These are phyloP conservation scores for Cyclostephanos tholiformis DNA, from an alignment of 108 stramenopile species.

Conservation along the genomic window DNA sequence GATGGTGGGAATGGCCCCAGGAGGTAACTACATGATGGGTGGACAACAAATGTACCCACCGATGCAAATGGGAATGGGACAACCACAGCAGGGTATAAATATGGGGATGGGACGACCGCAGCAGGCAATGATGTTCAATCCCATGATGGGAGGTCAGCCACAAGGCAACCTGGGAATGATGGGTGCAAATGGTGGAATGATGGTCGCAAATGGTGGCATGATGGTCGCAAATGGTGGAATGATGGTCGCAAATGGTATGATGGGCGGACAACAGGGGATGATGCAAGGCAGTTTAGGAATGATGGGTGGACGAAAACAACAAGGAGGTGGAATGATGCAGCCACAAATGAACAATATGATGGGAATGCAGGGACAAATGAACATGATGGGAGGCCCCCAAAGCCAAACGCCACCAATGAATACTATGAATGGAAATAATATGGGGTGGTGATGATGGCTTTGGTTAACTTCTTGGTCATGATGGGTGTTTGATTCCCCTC, in stretches of 20 bases:
- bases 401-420: conserved; percentile 14
- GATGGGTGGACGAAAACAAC: conserved; percentile 34
- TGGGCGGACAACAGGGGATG: conserved; percentile 20
- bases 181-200: conserved; percentile 1
- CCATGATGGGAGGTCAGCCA: conserved; percentile 38
- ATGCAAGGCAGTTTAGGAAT: conserved; percentile 29
- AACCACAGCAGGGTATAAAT: conserved; percentile 24
- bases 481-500: no score
- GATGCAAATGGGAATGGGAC: conserved; percentile 10
- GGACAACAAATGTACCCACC: conserved; percentile 10
- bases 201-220: conserved; percentile 16
- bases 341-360: conserved; percentile 16
- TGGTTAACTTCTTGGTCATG: conserved; percentile 5
- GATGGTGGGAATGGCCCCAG: background rate
- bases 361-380: conserved; percentile 21
- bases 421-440: conserved; percentile 6
- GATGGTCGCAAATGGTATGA: conserved; percentile 18
- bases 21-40: conserved; percentile 1
- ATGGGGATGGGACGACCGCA: conserved; percentile 1
- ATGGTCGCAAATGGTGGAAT: conserved; percentile 13
- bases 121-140: conserved; percentile 29
- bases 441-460: conserved; percentile 16
- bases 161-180: conserved; percentile 42
- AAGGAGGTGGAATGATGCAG: conserved; percentile 23
- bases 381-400: conserved; percentile 30